Conservation (phyloP, 2,329 filamentous ascomycete species). For the Aspergillus quadricinctus region DNA sequence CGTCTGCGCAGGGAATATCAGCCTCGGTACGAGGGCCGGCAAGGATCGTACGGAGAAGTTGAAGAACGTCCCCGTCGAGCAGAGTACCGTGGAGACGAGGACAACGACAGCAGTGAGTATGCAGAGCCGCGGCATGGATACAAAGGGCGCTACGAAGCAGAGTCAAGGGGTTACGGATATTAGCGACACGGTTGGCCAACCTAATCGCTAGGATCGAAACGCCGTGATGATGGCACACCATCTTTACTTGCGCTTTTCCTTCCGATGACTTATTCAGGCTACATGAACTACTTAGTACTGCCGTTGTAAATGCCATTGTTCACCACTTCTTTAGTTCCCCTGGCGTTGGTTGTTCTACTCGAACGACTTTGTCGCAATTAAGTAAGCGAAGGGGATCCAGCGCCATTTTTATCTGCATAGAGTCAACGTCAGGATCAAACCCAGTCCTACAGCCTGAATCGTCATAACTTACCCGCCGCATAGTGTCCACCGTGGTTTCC, state of each 20-base stretch:
- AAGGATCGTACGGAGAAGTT: constrained; percentile 11
- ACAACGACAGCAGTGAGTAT: constrained; percentile 18
- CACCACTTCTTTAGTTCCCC: constrained; percentile 50
- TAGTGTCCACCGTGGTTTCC: constrained; percentile 56
- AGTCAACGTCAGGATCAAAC: constrained; percentile 13
- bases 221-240: not conserved
- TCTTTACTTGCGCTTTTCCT: not conserved
- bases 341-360: constrained; percentile 46
- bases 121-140: constrained; percentile 18
- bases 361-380: constrained; percentile 63
- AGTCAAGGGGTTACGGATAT: constrained; percentile 19
- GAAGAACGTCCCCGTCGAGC: constrained; percentile 9
- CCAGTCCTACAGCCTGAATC: not conserved
- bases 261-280: not conserved
- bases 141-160: constrained; percentile 17
- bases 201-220: not conserved
- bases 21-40: constrained; percentile 16
- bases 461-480: constrained; percentile 53
- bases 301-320: not conserved
- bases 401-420: constrained; percentile 56
- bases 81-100: constrained; percentile 16
- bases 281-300: not conserved
- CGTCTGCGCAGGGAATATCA: constrained; percentile 15
- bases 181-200: constrained; percentile 12
- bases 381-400: constrained; percentile 63